Base-by-base conservation (phyloP, 2,329 filamentous ascomycete species). In the Ascochyta pisi region DNA sequence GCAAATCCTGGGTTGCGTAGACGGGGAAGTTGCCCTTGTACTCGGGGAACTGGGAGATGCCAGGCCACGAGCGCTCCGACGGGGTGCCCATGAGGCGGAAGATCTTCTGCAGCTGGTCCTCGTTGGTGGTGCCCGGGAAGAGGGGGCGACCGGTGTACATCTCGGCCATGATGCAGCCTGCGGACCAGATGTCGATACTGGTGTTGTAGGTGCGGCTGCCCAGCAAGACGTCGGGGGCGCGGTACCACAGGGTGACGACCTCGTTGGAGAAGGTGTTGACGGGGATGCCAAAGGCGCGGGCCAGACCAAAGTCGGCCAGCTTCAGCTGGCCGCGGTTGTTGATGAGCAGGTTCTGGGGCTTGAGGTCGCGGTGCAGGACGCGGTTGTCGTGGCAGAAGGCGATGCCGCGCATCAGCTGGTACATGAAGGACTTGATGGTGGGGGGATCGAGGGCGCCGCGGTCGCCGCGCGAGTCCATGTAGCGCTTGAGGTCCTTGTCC, bases 101-200 rank as follows among this genome's bases (percentile, higher is more conserved):
- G 76, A 99, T 99, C 75, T 96, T 92, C 61, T 96, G 85, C 47
- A 98, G 88, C 76, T 99, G 95, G 73, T 99, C 95, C 77, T 99
- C 95, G 75, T 99, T 99, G 34, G 95, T 97, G 1, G 95, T 99
- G 55, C 95, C 95, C 0, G 95, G 95, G 80, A 99, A 99, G 6
- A 99, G 84, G 0, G 95, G 95, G 16, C 95, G 86, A 4, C 95
- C 95, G 0, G 94, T 97, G 77, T 96, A 98, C 92, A 99, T 97
- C 79, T 99, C 95, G 9, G 95, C 95, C 95, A 99, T 98, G 82
- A 99, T 99, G 77, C 95, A 99, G 53, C 95, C 95, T 6, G 95
- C 95, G 6, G 92, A 96, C 95, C 95, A 99, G 74, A 99, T 98
- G 72, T 99, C 95, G 76, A 99, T 98, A 78, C 92, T 96, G n/a